A percentile compares a stretch with the other conserved stretches of the same genome.
phyloP scores from a whole-genome alignment of 164 flowering plant genomes.

The Stephania cephalantha region DNA sequence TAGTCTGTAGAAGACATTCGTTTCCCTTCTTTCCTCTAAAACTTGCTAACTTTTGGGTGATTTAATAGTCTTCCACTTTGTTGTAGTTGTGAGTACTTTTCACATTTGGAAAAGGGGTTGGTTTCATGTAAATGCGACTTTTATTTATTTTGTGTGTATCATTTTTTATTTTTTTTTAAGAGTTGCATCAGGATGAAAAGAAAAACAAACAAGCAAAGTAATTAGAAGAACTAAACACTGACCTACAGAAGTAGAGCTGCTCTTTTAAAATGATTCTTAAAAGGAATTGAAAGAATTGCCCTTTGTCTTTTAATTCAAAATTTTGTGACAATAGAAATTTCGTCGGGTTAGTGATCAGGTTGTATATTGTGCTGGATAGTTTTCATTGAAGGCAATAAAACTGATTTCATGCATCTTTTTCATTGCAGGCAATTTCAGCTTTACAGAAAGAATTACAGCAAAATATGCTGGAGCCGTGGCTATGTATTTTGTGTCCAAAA shows the following conservation, averaged over 20 bases:
- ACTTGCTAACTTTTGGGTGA: no score
- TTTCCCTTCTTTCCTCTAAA: no score
- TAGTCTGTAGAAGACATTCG: no score
- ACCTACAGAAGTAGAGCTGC: not conserved
- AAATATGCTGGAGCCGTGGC: conserved; percentile 92
- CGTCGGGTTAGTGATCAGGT: not conserved
- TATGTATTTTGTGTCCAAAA: conserved; percentile 91
- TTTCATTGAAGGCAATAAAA: not conserved
- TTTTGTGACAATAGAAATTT: not conserved
- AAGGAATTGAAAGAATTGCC: not conserved
- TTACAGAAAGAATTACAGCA: conserved; percentile 55
- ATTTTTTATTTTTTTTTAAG: no score
- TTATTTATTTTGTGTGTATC: no score
- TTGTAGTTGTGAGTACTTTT: no score
- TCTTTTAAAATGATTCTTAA: not conserved
- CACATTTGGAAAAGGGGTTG: no score
- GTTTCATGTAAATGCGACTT: no score
- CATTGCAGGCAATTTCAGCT: conserved; percentile 76
- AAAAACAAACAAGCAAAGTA: no score
- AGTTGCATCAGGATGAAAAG: no score
- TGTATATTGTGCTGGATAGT: not conserved
- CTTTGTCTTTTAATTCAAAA: not conserved
- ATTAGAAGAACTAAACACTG: no score
- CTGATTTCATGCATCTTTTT: not conserved
- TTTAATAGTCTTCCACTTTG: no score